These are phyloP conservation scores for Boechera stricta DNA, from an alignment of 345 rosid species.

Conservation along the genomic window DNA sequence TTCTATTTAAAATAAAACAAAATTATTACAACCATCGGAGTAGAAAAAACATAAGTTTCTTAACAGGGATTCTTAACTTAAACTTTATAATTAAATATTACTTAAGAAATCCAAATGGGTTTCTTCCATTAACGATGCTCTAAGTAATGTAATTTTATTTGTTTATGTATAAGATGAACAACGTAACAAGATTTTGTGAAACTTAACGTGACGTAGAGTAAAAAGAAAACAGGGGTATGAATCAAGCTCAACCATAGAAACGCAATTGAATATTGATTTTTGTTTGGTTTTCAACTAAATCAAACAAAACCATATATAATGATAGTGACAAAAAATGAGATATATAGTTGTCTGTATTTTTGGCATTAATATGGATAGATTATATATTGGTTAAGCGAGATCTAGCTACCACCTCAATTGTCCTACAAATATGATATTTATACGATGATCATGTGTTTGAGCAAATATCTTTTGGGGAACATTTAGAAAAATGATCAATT, in stretches of 20 bases:
- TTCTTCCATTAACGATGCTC: too few relatives aligned
- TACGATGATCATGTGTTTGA: conserved; percentile 19
- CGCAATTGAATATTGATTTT: not conserved
- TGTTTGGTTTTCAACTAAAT: too few relatives aligned
- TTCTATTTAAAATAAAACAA: too few relatives aligned
- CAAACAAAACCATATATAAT: not conserved
- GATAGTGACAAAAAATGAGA: conserved; percentile 1
- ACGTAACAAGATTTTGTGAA: not conserved
- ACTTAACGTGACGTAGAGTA: not conserved
- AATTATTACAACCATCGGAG: too few relatives aligned
- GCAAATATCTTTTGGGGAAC: not conserved
- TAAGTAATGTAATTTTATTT: not conserved
- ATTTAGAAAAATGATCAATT: not conserved
- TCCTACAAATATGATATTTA: conserved; percentile 5
- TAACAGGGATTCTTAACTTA: too few relatives aligned
- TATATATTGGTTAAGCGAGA: not conserved
- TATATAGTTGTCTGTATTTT: not conserved
- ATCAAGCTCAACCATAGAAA: not conserved
- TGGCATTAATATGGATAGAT: not conserved
- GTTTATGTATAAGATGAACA: not conserved
- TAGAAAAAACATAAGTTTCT: too few relatives aligned
- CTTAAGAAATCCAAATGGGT: too few relatives aligned
- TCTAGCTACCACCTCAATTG: conserved; percentile 35
- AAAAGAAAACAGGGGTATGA: not conserved
- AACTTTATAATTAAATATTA: too few relatives aligned